Evolutionary conservation across 2,329 filamentous ascomycete genomes (phyloP).

Genomic region (Colletotrichum higginsianum): DNA sequence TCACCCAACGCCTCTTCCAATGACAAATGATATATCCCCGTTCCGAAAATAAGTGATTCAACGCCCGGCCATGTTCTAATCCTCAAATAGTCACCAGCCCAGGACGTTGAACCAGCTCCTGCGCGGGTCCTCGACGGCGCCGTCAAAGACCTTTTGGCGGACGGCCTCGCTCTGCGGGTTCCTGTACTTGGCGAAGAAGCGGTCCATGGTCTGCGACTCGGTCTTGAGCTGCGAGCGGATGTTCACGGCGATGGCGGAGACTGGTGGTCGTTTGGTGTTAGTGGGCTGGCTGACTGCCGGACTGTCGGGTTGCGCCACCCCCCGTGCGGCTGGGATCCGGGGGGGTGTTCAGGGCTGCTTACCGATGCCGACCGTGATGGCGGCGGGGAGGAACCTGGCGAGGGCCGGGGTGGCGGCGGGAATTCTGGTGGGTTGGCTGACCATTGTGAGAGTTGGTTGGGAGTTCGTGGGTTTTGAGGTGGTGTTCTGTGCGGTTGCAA

Average conservation of each 20-base stretch:
- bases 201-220: constrained; percentile 55
- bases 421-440: constrained; percentile 38
- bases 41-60: not conserved
- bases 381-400: constrained; percentile 33
- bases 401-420: constrained; percentile 28
- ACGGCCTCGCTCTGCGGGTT: constrained; percentile 54
- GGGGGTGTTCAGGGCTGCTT: not conserved
- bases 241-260: constrained; percentile 50
- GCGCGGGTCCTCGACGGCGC: constrained; percentile 51
- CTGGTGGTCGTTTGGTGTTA: constrained; percentile 3
- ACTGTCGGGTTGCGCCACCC: not conserved
- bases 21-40: not conserved
- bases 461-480: not conserved
- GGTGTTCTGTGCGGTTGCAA: not conserved
- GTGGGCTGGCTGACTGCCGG: not conserved
- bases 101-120: constrained; percentile 54
- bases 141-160: constrained; percentile 52
- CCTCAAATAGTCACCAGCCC: constrained; percentile 47
- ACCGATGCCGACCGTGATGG: constrained; percentile 36
- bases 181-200: constrained; percentile 56
- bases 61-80: constrained; percentile 16
- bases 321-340: not conserved
- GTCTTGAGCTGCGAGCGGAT: constrained; percentile 51
- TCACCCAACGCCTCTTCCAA: not conserved
- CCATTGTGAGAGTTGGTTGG: constrained; percentile 24